phyloP scores from a whole-genome alignment of 768 basidiomycete species.

The Tulasnella sp. region DNA sequence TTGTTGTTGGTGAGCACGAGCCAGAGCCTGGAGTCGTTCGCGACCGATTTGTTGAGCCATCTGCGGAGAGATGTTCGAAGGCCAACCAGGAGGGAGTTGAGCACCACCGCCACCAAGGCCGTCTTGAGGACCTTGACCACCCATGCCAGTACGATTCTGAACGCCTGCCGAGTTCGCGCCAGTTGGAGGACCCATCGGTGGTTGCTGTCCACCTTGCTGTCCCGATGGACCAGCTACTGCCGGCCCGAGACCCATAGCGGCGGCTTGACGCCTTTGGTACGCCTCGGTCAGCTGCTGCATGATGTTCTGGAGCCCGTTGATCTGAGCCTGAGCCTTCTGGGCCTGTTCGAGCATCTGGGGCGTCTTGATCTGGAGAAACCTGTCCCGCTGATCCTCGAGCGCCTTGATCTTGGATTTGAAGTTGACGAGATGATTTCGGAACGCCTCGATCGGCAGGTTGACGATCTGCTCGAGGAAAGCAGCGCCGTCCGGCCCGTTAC shows the following conservation, averaged over 20 bases:
- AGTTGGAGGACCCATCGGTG: background rate
- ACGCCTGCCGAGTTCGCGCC: background rate
- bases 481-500: background rate
- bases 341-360: background rate
- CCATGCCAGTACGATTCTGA: background rate
- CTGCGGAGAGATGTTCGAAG: background rate
- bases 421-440: background rate
- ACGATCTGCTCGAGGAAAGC: background rate
- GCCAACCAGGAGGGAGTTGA: background rate
- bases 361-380: background rate
- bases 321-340: background rate
- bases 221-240: background rate
- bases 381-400: background rate
- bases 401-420: slow-evolving; percentile 13
- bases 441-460: slow-evolving; percentile 8
- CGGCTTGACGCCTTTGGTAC: background rate
- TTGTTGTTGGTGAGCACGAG: background rate
- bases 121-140: background rate
- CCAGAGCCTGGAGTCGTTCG: background rate
- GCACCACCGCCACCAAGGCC: background rate
- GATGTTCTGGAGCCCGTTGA: background rate
- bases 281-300: background rate
- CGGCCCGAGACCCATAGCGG: background rate
- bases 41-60: slow-evolving; percentile 12
- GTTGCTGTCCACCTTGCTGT: background rate